Evolutionary conservation across 2,329 filamentous ascomycete species (phyloP), one percentile per base, ranked within the genome.

Genomic region (Sporothrix dimorphospora): DNA sequence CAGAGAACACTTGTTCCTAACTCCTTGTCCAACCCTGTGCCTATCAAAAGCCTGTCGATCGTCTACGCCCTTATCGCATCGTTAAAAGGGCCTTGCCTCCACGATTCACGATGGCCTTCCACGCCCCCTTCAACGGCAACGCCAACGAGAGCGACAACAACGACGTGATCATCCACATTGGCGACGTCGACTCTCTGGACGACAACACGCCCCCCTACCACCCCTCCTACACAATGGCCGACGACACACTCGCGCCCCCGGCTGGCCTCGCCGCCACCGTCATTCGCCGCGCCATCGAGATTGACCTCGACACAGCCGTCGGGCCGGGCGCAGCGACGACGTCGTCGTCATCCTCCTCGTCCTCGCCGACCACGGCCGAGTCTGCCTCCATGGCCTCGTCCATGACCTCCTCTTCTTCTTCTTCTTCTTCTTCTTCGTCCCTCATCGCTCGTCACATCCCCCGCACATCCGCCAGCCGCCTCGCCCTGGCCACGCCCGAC

Each of bases 401-500:
- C 21, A 47, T 66, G 53, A 57, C 53, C 7, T 45, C 68, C 24
- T 19, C 68, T 2, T 27, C 68, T 2, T 38, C 27, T 9, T 49
- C n/a, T 4, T 11, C 42, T 14, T 3, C 66, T 30, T n/a, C 19
- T 3, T 9, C 27, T 14, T 12, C 21, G 0, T 51, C 16, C 19
- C n/a, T n/a, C n/a, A n/a, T n/a, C n/a, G n/a, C n/a, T n/a, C 53
- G 57, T 16, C 57, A 34, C 57, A 42, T 83, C 57, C 82, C 80
- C 0, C 78, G 74, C 38, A 85, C 81, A 3, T 79, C 82, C 3
- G 74, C 75, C 30, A 76, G 79, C 16, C 83, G 84, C 19, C 80
- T 85, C n/a, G 79, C 80, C 16, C 79, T 76, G 38, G 73, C 75
- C 16, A 73, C 70, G 12, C 74, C 72, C 11, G 49, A 55, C 2